Evolutionary conservation across 2,329 filamentous ascomycete species (phyloP).

Genomic region (Fusarium armeniacum): DNA sequence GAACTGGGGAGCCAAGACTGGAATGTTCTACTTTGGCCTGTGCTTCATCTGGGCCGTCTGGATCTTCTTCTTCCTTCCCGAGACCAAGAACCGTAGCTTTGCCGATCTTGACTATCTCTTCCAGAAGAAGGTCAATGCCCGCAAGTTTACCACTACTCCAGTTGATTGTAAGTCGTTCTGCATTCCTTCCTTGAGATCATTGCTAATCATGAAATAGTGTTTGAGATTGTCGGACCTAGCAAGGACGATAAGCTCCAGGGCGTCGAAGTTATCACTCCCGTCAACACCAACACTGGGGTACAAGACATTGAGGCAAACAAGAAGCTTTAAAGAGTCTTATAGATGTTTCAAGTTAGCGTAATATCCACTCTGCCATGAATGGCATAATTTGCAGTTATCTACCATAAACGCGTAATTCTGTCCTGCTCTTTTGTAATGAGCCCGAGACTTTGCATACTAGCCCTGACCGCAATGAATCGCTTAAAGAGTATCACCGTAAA

Average conservation of each 20-base stretch:
- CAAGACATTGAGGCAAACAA: conserved; percentile 12
- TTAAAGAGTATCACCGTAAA: background rate
- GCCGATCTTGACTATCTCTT: conserved; percentile 71
- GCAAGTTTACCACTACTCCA: conserved; percentile 54
- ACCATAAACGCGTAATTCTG: background rate
- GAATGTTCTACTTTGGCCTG: conserved; percentile 60
- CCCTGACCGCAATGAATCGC: background rate
- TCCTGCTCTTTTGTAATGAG: no score
- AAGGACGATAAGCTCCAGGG: conserved; percentile 27
- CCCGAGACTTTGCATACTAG: no score
- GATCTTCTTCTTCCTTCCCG: conserved; percentile 66
- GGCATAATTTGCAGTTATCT: background rate
- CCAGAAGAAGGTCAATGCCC: conserved; percentile 58
- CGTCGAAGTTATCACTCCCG: conserved; percentile 21
- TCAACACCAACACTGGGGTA: conserved; percentile 23
- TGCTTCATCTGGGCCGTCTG: conserved; percentile 63
- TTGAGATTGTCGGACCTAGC: conserved; percentile 26
- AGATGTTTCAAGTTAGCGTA: background rate
- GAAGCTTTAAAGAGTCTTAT: conserved; percentile 3
- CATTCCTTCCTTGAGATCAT: fast-evolving
- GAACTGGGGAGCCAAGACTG: conserved; percentile 64
- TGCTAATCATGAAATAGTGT: conserved; percentile 25
- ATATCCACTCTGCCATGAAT: background rate
- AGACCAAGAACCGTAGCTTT: conserved; percentile 67
- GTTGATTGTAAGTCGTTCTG: conserved; percentile 48